Percentiles rank a stretch among this genome's conserved stretches.
Conservation (phyloP, 495 filamentous ascomycete genomes). For the Hypoxylon lenormandii region DNA sequence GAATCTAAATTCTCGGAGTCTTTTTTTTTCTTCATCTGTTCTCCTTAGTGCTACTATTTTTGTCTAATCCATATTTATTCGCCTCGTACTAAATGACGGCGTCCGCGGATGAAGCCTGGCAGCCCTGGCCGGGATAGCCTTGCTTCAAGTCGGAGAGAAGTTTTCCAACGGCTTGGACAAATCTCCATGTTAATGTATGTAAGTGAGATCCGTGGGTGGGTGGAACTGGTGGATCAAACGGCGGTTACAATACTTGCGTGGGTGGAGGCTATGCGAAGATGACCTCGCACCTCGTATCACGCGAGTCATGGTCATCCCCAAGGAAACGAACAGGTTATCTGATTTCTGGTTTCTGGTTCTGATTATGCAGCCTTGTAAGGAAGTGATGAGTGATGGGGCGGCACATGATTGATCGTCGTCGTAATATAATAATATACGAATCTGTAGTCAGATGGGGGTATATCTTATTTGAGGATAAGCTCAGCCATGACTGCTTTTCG, state of each 20-base stretch:
- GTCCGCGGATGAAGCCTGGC: constrained; percentile 3
- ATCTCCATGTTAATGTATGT: constrained; percentile 33
- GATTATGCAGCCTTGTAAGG: constrained; percentile 22
- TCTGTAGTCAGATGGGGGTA: constrained; percentile 31
- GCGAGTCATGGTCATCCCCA: constrained; percentile 25
- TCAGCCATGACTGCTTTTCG: constrained; percentile 11
- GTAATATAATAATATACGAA: constrained; percentile 31
- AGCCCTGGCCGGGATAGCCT: constrained; percentile 31
- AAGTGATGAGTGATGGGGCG: constrained; percentile 12
- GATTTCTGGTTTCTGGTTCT: too few species aligned
- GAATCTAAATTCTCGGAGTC: background rate
- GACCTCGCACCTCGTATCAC: constrained; percentile 48
- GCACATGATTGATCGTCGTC: constrained; percentile 40
- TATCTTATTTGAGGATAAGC: constrained; percentile 11
- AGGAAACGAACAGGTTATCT: constrained; percentile 6
- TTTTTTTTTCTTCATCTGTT: constrained; percentile 7
- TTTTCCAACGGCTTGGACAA: constrained; percentile 43
- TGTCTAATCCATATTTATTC: background rate
- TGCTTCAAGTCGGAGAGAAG: constrained; percentile 37
- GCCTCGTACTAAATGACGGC: constrained; percentile 10
- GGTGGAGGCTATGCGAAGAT: constrained; percentile 12
- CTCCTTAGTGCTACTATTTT: too few species aligned
- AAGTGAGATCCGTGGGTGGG: constrained; percentile 37
- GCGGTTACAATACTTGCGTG: constrained; percentile 8
- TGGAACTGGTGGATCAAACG: constrained; percentile 21